A percentile compares a stretch with the other conserved stretches of the same genome.
phyloP scores from a whole-genome alignment of 1,284 basidiomycete species.

The Ganoderma leucocontextum region DNA sequence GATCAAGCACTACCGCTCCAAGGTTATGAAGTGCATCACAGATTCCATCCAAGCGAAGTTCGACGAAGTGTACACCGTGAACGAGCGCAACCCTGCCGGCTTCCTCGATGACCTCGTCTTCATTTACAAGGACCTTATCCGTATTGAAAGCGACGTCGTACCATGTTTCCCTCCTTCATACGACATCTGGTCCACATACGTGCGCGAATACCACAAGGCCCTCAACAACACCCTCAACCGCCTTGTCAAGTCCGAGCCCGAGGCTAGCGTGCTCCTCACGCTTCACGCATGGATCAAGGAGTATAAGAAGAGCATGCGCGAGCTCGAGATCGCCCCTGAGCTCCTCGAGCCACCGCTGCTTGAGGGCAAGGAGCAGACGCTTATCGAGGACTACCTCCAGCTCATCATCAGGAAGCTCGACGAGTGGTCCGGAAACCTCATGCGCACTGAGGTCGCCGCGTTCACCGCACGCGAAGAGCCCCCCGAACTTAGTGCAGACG shows the following conservation, averaged over 20 bases:
- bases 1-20: slow-evolving; percentile 96
- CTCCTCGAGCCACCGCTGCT: slow-evolving; percentile 90
- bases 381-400: slow-evolving; percentile 96
- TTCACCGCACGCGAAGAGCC: slow-evolving; percentile 87
- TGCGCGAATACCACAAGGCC: slow-evolving; percentile 94
- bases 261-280: slow-evolving; percentile 86
- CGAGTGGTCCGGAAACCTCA: slow-evolving; percentile 96
- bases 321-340: slow-evolving; percentile 84
- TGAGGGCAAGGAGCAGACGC: slow-evolving; percentile 91
- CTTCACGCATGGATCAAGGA: slow-evolving; percentile 96
- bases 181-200: slow-evolving; percentile 85
- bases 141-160: slow-evolving; percentile 87
- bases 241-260: slow-evolving; percentile 81
- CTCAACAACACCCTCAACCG: slow-evolving; percentile 81
- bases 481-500: slow-evolving; percentile 90
- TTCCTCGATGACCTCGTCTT: slow-evolving; percentile 88
- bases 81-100: slow-evolving; percentile 68
- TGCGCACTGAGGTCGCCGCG: slow-evolving; percentile 89
- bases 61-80: slow-evolving; percentile 70
- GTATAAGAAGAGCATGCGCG: slow-evolving; percentile 95
- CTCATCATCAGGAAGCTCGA: slow-evolving; percentile 96
- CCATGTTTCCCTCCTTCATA: slow-evolving; percentile 94
- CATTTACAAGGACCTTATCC: slow-evolving; percentile 95
- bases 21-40: slow-evolving; percentile 84
- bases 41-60: slow-evolving; percentile 83